phyloP scores from a whole-genome alignment of 1,284 basidiomycete species.

The Apiotrichum veenhuisii region DNA sequence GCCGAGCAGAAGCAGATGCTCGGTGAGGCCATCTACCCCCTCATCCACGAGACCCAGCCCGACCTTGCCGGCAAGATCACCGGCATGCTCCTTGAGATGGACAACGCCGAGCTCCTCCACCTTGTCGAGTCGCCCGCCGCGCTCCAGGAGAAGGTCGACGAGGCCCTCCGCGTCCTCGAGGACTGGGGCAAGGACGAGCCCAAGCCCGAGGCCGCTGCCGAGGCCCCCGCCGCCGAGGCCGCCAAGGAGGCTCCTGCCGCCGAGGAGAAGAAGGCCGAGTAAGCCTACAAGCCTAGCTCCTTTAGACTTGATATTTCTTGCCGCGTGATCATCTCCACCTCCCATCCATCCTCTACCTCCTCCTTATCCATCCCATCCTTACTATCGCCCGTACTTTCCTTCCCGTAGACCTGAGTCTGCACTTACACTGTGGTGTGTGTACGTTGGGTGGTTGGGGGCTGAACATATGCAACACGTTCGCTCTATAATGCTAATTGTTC shows the following conservation, averaged over 20 bases:
- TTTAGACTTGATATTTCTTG: neutral
- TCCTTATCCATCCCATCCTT: neutral
- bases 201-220: slow-evolving; percentile 22
- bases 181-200: slow-evolving; percentile 46
- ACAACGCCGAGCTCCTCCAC: slow-evolving; percentile 82
- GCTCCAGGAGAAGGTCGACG: slow-evolving; percentile 79
- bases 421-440: neutral
- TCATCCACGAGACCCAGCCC: slow-evolving; percentile 70
- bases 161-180: slow-evolving; percentile 59
- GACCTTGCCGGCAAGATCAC: slow-evolving; percentile 96
- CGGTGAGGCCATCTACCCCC: slow-evolving; percentile 88
- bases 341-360: neutral
- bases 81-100: slow-evolving; percentile 96
- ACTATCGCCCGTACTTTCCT: neutral
- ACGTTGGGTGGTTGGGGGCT: slow-evolving; percentile 1
- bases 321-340: too few species aligned
- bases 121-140: slow-evolving; percentile 76
- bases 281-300: neutral
- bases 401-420: slow-evolving; percentile 1
- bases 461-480: slow-evolving; percentile 2
- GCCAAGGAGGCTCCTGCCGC: slow-evolving; percentile 8
- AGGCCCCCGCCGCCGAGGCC: slow-evolving; percentile 20
- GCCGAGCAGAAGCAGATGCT: slow-evolving; percentile 97
- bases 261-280: slow-evolving; percentile 7
- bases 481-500: neutral